phyloP scores from a whole-genome alignment of 495 filamentous ascomycete species.

The Melanomma pulvis-pyrius region DNA sequence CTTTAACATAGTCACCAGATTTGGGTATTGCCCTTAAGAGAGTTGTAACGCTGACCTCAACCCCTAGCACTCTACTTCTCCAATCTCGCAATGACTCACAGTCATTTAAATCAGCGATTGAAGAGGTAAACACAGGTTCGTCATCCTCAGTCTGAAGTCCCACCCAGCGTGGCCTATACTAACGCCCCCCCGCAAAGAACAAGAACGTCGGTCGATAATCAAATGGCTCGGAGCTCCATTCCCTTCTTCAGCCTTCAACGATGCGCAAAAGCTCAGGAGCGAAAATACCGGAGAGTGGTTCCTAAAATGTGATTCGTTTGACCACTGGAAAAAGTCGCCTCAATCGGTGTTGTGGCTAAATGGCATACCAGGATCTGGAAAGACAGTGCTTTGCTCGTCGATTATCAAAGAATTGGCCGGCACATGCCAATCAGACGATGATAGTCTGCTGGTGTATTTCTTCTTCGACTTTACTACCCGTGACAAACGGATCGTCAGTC shows the following conservation, averaged over 20 bases:
- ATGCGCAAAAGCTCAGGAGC: background rate
- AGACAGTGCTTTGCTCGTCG: conserved; percentile 17
- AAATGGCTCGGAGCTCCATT: conserved; percentile 8
- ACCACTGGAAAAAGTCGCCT: conserved; percentile 1
- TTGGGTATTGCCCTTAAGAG: too few species aligned
- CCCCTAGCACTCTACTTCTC: background rate
- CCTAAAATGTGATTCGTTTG: background rate
- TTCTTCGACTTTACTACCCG: conserved; percentile 20
- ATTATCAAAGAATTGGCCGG: conserved; percentile 6
- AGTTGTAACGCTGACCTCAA: too few species aligned
- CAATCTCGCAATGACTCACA: background rate
- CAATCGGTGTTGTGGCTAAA: conserved; percentile 1
- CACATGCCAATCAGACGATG: background rate
- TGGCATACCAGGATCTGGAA: conserved; percentile 8
- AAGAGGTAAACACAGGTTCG: background rate
- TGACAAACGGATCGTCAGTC: background rate
- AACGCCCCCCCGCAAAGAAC: background rate
- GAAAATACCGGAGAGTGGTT: conserved; percentile 5
- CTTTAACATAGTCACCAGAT: too few species aligned
- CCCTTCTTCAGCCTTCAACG: background rate
- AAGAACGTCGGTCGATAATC: conserved; percentile 5
- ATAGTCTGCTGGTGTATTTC: background rate
- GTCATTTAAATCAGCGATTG: background rate
- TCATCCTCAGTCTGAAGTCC: background rate
- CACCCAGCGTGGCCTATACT: too few species aligned